These are phyloP conservation scores for Lagenidium giganteum DNA, from an alignment of 352 stramenopile genomes.

Conservation along the genomic window DNA sequence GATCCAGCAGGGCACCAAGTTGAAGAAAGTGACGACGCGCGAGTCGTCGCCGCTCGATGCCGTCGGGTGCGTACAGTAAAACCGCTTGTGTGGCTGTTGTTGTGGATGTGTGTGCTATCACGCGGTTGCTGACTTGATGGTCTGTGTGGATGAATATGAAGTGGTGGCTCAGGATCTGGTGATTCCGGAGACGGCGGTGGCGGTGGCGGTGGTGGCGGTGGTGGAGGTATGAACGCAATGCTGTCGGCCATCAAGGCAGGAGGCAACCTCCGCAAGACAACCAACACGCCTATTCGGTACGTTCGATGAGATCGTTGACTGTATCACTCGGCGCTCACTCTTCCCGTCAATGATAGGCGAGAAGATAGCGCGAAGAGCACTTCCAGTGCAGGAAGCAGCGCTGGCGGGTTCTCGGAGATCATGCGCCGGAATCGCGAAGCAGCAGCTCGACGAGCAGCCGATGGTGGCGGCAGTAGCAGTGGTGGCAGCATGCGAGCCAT, in stretches of 20 bases:
- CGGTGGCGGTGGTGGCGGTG: slow-evolving; percentile 18
- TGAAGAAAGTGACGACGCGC: slow-evolving; percentile 79
- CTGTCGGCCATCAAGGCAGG: slow-evolving; percentile 70
- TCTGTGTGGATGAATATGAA: no score
- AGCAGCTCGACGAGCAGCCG: no score
- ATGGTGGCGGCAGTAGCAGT: slow-evolving; percentile 11
- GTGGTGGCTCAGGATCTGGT: slow-evolving; percentile 3
- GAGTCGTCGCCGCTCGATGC: slow-evolving; percentile 60
- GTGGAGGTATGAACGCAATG: slow-evolving; percentile 56
- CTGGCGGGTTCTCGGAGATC: slow-evolving; percentile 82
- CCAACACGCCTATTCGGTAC: slow-evolving; percentile 23
- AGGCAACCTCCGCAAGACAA: slow-evolving; percentile 54
- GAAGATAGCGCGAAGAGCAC: no score
- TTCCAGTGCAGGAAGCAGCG: slow-evolving; percentile 15
- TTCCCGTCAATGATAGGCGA: no score
- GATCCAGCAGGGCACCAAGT: slow-evolving; percentile 59
- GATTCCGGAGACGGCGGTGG: slow-evolving; percentile 9
- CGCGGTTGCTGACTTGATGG: no score
- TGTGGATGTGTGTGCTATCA: no score
- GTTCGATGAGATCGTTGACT: no score
- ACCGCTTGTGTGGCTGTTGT: background rate
- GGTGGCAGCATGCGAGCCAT: background rate
- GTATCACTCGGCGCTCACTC: no score
- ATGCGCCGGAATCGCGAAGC: slow-evolving; percentile 88
- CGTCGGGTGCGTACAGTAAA: slow-evolving; percentile 17